These are phyloP conservation scores for Pleurotus sapidus DNA, from an alignment of 768 basidiomycete genomes.

Conservation along the genomic window DNA sequence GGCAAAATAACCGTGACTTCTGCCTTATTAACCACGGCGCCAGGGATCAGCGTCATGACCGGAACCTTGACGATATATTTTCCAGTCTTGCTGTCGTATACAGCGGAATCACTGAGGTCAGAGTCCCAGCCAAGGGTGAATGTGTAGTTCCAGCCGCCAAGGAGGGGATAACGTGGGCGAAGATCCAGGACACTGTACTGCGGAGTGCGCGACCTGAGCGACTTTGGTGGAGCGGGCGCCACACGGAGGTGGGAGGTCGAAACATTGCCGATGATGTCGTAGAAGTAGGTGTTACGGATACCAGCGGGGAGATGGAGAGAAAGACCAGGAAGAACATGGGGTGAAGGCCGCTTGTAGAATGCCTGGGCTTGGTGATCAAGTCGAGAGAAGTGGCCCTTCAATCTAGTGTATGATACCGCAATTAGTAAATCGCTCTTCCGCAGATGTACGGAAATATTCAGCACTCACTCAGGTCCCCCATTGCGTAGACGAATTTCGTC, in stretches of 20 bases:
- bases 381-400: slow-evolving; percentile 96
- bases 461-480: slow-evolving; percentile 81
- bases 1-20: slow-evolving; percentile 82
- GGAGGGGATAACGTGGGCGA: slow-evolving; percentile 84
- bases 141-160: slow-evolving; percentile 97
- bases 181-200: slow-evolving; percentile 76
- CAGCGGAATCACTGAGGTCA: slow-evolving; percentile 71
- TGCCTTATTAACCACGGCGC: slow-evolving; percentile 77
- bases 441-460: background rate
- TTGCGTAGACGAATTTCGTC: slow-evolving; percentile 87
- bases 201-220: slow-evolving; percentile 27
- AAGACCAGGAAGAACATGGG: slow-evolving; percentile 72
- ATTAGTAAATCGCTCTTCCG: background rate
- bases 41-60: slow-evolving; percentile 78
- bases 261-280: slow-evolving; percentile 93
- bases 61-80: slow-evolving; percentile 79
- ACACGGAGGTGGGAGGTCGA: slow-evolving; percentile 86
- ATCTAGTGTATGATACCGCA: slow-evolving; percentile 37
- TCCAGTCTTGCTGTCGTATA: slow-evolving; percentile 59
- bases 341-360: slow-evolving; percentile 62
- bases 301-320: slow-evolving; percentile 81
- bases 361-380: slow-evolving; percentile 78
- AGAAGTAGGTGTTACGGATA: slow-evolving; percentile 82
- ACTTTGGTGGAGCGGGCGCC: slow-evolving; percentile 59
- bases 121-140: slow-evolving; percentile 95